phyloP scores from a whole-genome alignment of 1,284 basidiomycete genomes.

The Ceratobasidium sp. region DNA sequence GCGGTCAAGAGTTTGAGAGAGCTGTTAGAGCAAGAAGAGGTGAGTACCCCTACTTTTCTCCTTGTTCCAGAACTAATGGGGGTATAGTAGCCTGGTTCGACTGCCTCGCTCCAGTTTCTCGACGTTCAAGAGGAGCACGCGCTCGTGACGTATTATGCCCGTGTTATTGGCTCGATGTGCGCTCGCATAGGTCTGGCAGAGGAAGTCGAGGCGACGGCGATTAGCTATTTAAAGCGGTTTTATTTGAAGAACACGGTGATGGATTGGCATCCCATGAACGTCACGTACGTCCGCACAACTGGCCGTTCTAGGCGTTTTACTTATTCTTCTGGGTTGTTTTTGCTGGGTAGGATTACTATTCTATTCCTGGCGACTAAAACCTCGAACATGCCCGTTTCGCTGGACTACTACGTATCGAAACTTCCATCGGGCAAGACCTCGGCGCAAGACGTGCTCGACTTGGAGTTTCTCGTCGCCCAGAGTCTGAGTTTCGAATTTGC shows the following conservation, averaged over 20 bases:
- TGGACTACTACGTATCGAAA: constrained; percentile 80
- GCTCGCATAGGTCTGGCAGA: constrained; percentile 87
- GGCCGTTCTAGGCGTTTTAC: constrained; percentile 1
- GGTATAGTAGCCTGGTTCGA: constrained; percentile 65
- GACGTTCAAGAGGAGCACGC: constrained; percentile 83
- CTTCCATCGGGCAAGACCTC: constrained; percentile 72
- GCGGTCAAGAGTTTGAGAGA: constrained; percentile 76
- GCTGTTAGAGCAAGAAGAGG: constrained; percentile 82
- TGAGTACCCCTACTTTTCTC: constrained; percentile 49
- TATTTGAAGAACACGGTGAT: constrained; percentile 98
- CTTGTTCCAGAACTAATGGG: constrained; percentile 39
- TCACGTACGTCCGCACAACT: constrained; percentile 72
- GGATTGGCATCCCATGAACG: constrained; percentile 98
- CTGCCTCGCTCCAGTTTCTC: constrained; percentile 72
- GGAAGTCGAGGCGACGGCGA: constrained; percentile 90
- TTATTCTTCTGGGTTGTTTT: constrained; percentile 19
- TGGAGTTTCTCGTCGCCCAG: constrained; percentile 96
- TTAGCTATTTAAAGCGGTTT: constrained; percentile 93
- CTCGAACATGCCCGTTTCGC: constrained; percentile 88
- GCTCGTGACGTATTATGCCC: constrained; percentile 88
- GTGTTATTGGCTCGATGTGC: constrained; percentile 86
- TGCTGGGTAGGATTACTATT: constrained; percentile 79
- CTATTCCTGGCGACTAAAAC: constrained; percentile 97
- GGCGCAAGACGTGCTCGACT: constrained; percentile 82
- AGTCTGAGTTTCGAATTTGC: constrained; percentile 92